These are phyloP conservation scores for Ochromonas danica DNA, from an alignment of 108 stramenopile species.

Conservation along the genomic window DNA sequence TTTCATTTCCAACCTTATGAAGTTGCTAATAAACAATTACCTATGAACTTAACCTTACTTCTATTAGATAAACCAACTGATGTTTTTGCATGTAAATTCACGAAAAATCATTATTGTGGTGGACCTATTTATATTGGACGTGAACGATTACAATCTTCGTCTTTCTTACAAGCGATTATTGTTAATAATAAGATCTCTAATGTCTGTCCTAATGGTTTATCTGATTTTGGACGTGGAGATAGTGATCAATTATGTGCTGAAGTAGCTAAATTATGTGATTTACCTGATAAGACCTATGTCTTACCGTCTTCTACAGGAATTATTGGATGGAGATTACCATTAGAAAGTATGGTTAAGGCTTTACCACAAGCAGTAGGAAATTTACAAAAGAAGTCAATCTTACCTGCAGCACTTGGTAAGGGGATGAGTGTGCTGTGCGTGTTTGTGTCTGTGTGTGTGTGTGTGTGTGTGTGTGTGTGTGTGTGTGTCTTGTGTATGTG, in stretches of 20 bases:
- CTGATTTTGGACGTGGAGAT: conserved; percentile 68
- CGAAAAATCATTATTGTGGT: conserved; percentile 73
- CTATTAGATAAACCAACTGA: conserved; percentile 39
- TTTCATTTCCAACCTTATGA: conserved; percentile 39
- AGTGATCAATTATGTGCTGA: conserved; percentile 78
- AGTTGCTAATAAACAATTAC: not conserved
- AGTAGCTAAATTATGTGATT: conserved; percentile 69
- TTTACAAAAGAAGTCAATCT: conserved; percentile 70
- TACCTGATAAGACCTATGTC: conserved; percentile 69
- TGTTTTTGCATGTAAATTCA: conserved; percentile 38
- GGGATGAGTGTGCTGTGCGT: no score
- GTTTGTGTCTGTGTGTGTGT: no score
- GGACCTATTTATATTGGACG: conserved; percentile 83
- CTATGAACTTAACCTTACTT: conserved; percentile 42
- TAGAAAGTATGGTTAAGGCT: conserved; percentile 72
- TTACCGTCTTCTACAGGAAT: conserved; percentile 82
- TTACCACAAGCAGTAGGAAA: conserved; percentile 69
- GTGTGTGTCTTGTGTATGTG: no score
- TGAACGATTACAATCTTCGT: conserved; percentile 65
- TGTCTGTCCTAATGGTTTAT: conserved; percentile 70
- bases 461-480: no score
- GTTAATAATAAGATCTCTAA: conserved; percentile 95
- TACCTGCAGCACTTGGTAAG: conserved; percentile 68
- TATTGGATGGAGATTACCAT: conserved; percentile 95
- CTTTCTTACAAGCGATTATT: conserved; percentile 81